Conservation (phyloP, 345 rosid species). For the Eucalyptus polyanthemos region DNA sequence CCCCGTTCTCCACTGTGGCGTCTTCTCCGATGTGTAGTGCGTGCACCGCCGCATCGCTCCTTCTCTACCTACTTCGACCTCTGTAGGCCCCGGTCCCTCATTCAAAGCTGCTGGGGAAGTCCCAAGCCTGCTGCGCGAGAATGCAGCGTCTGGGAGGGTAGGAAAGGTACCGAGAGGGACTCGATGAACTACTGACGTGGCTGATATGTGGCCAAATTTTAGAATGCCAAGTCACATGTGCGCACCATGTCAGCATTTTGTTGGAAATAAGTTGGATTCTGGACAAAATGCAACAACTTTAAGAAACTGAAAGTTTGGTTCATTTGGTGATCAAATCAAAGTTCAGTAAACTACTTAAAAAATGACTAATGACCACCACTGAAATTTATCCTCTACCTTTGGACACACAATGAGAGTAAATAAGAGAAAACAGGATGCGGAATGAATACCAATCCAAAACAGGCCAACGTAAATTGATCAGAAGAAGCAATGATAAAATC, state of each 20-base stretch:
- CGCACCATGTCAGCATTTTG: not conserved
- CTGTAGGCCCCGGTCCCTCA: not conserved
- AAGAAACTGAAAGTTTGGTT: not conserved
- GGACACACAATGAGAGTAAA: not conserved
- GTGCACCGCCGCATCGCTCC: not conserved
- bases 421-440: not conserved
- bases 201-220: not conserved
- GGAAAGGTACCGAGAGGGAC: constrained; percentile 1
- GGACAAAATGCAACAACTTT: not conserved
- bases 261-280: not conserved
- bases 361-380: not conserved
- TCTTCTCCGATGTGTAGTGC: not conserved
- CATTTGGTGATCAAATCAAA: not conserved
- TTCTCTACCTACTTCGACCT: not conserved
- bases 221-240: not conserved
- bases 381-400: not conserved
- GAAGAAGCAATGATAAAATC: not conserved
- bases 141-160: constrained; percentile 8
- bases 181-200: not conserved
- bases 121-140: not conserved
- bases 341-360: not conserved
- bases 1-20: not conserved
- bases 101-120: not conserved
- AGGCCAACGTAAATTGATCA: not conserved
- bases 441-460: not conserved